These are phyloP conservation scores for Diaporthe ilicicola DNA, from an alignment of 2,329 filamentous ascomycete species.

Conservation along the genomic window DNA sequence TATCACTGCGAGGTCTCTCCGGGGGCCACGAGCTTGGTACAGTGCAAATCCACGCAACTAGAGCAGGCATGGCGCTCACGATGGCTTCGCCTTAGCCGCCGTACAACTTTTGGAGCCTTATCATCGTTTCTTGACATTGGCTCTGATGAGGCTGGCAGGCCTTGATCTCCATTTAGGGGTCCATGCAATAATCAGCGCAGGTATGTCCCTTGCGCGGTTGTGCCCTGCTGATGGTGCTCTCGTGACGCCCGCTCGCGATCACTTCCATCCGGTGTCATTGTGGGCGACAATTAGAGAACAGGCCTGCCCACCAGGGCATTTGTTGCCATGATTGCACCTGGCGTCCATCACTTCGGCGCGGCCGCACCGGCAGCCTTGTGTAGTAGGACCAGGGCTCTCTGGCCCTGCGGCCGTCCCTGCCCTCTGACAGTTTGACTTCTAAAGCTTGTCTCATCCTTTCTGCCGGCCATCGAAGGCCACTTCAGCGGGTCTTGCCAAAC, in stretches of 20 bases:
- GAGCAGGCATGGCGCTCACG: too few species aligned
- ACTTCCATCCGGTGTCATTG: too few species aligned
- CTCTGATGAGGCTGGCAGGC: too few species aligned
- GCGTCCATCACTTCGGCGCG: too few species aligned
- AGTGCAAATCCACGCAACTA: too few species aligned
- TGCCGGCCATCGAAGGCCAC: background rate
- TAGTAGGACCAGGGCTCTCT: background rate
- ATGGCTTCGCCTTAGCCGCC: background rate
- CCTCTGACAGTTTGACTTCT: background rate
- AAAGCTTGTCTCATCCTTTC: background rate
- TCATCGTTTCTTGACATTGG: background rate
- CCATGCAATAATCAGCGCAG: too few species aligned
- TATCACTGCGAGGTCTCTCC: too few species aligned
- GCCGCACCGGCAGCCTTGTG: background rate
- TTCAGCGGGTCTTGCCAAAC: conserved; percentile 59
- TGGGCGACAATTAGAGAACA: too few species aligned
- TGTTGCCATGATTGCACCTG: background rate
- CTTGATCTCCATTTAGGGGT: background rate
- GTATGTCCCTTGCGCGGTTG: too few species aligned
- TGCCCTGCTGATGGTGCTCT: background rate
- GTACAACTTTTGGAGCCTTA: background rate
- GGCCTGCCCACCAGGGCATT: background rate
- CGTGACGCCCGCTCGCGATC: background rate
- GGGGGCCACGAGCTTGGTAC: too few species aligned
- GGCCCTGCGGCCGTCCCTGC: too few species aligned